Conservation (phyloP, 176 grass and related monocot species). For the Aegilops bicornis region DNA sequence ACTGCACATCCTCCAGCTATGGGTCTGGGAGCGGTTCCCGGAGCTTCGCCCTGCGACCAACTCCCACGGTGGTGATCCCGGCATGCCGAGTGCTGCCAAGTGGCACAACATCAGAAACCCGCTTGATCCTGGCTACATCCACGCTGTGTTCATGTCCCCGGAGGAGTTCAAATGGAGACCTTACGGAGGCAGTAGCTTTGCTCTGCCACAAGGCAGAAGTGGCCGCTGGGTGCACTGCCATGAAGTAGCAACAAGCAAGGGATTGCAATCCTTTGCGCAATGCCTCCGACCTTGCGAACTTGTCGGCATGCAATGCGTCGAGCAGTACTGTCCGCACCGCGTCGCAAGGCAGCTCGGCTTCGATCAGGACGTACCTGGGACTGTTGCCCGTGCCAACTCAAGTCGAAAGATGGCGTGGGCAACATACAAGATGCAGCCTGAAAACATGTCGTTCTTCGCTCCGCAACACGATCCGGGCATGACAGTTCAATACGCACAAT, state of each 20-base stretch:
- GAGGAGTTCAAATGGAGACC: conserved; percentile 51
- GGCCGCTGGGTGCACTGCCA: conserved; percentile 35
- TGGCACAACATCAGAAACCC: conserved; percentile 69
- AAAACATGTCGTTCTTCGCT: conserved; percentile 51
- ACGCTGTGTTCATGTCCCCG: conserved; percentile 7
- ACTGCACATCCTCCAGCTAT: conserved; percentile 68
- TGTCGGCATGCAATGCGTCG: conserved; percentile 62
- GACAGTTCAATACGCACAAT: conserved; percentile 43
- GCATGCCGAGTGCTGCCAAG: conserved; percentile 45
- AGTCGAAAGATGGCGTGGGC: conserved; percentile 59
- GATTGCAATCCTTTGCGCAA: conserved; percentile 44
- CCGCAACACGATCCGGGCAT: conserved; percentile 56
- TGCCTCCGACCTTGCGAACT: conserved; percentile 66
- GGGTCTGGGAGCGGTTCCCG: conserved; percentile 81
- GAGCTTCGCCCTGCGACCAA: conserved; percentile 36
- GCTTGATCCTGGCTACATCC: conserved; percentile 14
- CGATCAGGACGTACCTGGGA: conserved; percentile 72
- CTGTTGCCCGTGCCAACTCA: conserved; percentile 37
- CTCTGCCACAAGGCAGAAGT: conserved; percentile 4
- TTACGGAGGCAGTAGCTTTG: conserved; percentile 21
- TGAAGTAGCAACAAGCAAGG: conserved; percentile 35
- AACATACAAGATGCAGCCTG: conserved; percentile 52
- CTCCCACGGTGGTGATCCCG: neutral
- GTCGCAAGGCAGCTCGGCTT: conserved; percentile 90
- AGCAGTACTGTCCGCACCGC: conserved; percentile 79